Base-by-base conservation (phyloP, 2,329 filamentous ascomycete species). In the Aspergillus sp. region DNA sequence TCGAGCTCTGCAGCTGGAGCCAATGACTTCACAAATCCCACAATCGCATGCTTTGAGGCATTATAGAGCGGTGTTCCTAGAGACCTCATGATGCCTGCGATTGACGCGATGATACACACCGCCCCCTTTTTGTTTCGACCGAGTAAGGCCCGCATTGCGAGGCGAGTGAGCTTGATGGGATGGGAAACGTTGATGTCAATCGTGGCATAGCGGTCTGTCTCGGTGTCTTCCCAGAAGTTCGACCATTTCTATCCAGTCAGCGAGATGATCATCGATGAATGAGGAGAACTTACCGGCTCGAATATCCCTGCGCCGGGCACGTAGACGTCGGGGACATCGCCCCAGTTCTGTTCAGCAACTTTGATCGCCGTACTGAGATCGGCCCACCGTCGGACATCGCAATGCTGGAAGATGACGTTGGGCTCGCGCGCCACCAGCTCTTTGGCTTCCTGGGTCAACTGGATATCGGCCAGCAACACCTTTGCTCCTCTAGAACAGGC, bases 141-240 rank as follows among this genome's bases (percentile, higher is more conserved):
- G 2, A 54, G 48, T 2, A 54, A 24, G 3, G 43, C 16, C 8
- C 52, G 43, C 13, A 47, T 54, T 4, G 52, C 52, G n/a, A n/a
- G n/a, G n/a, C n/a, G n/a, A n/a, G n/a, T n/a, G 4, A 54, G 44
- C 19, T 47, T 50, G 8, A 54, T 43, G 2, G 47, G 47, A n/a
- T 54, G 47, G 42, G 51, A 32, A 16, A 47, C 32, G 22, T 51
- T 51, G 43, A 51, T 48, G 4, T 46, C 16, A 20, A 54, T 22
- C 8, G 48, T 20, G 9, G 36, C 52, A 20, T 54, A 54, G n/a
- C 20, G 4, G 16, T 38, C 44, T 13, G 43, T n/a, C 13, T 51
- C 49, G 2, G 17, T 43, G 19, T 51, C 4, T n/a, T n/a, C n/a
- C n/a, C n/a, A n/a, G n/a, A n/a, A n/a, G n/a, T n/a, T n/a, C n/a